Evolutionary conservation across 129 eudicot species (phyloP).

Genomic region (carrot (Daucus carota)): DH1_v3.0 NC_030386.2:35049001-35049500

Average conservation of each 20-base stretch:
- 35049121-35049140: neutral
- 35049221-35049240: neutral
- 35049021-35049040: neutral
- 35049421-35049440: too few species aligned
- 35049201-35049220: neutral
- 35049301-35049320: neutral
- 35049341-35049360: neutral
- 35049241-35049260: neutral
- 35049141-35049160: neutral
- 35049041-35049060: neutral
- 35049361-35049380: neutral
- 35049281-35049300: neutral
- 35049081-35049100: neutral
- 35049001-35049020: neutral
- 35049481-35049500: too few species aligned
- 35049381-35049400: too few species aligned
- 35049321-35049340: neutral
- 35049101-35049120: too few species aligned
- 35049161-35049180: neutral
- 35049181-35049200: neutral
- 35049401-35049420: too few species aligned
- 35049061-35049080: neutral
- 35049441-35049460: too few species aligned
- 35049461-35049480: too few species aligned
- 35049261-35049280: neutral